A percentile compares a stretch with the other conserved stretches of the same genome.
These are phyloP conservation scores for Podospora sp. DNA, from an alignment of 495 filamentous ascomycete species.

Conservation along the genomic window DNA sequence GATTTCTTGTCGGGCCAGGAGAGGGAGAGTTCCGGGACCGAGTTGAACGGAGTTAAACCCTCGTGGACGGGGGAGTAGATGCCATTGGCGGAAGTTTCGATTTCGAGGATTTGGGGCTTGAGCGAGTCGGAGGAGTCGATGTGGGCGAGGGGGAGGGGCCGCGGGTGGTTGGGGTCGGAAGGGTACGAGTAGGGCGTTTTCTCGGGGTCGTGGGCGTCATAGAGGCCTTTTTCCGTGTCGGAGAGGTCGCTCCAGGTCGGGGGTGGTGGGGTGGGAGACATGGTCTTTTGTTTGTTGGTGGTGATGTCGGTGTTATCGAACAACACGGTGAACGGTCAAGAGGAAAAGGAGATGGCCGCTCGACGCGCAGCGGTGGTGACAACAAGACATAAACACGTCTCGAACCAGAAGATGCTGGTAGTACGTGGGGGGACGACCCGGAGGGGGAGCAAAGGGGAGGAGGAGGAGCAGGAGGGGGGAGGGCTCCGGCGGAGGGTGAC, in stretches of 20 bases:
- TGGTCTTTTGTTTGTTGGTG: constrained; percentile 7
- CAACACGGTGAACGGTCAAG: no score
- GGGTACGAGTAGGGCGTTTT: no score
- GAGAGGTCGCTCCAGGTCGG: constrained; percentile 32
- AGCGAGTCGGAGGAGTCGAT: no score
- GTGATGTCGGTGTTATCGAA: no score
- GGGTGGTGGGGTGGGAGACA: constrained; percentile 27
- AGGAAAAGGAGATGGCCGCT: no score
- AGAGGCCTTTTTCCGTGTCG: constrained; percentile 47
- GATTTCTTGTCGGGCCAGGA: constrained; percentile 25
- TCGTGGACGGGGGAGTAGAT: constrained; percentile 39
- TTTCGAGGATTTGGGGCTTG: constrained; percentile 21
- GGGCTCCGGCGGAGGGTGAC: constrained; percentile 1
- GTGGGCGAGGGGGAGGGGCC: constrained; percentile 33
- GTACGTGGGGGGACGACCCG: no score
- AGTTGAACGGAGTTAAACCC: constrained; percentile 41
- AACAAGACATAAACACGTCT: no score
- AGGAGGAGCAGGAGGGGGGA: constrained; percentile 3
- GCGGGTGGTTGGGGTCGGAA: constrained; percentile 33
- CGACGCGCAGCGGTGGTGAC: no score
- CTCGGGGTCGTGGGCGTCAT: constrained; percentile 37
- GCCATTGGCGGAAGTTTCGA: constrained; percentile 25
- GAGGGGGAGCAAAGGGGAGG: no score
- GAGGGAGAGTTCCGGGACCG: constrained; percentile 37
- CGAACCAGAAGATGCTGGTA: neutral